Base-by-base conservation (phyloP, 2,329 filamentous ascomycete species). In the Ceratocystis huliohia region DNA sequence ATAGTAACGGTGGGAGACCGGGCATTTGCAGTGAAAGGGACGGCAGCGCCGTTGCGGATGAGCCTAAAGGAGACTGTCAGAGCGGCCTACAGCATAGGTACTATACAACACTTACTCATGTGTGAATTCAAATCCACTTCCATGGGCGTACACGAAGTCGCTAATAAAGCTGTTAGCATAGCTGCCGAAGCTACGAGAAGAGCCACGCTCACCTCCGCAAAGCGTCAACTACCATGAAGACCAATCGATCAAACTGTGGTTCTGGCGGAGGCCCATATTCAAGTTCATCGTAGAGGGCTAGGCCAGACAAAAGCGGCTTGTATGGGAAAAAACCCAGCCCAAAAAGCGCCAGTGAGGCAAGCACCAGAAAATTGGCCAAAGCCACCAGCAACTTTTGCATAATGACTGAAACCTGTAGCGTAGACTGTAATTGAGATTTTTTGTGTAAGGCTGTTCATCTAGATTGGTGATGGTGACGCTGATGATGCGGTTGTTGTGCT, bases 201-300 rank as follows among this genome's bases (percentile, higher is more conserved):
- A 33, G 44, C 13, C 2, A 41, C 30, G 30, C 73, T 68, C 81
- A 91, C 89, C 89, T 96, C 76, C 92, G 83, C 74, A 99, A 76
- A 28, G 94, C 93, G 82, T 99, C 94, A 33, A 99, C 88, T 5
- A 99, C 91, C 93, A 99, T 97, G 75, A 99, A 96, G 65, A 99
- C 81, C 65, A 97, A 80, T 72, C 88, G 91, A 75, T 97, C 86
- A 75, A 99, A 99, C 0, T 88, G 85, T 44, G 89, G 82, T 62
- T 80, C 76, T 2, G 88, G 85, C 5, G 81, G 81, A 61, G 76
- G 72, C 22, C 79, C 84, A 77, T 82, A 80, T 25, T 57, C 45
- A 33, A 82, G 73, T 63, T 81, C 72, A 69, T 84, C 81, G 75
- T 86, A 88, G 69, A 82, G 78, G 8, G 94, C 92, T 61, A 96